Conservation (phyloP, 2,329 filamentous ascomycete species). For the Rhynchosporium agropyri region DNA sequence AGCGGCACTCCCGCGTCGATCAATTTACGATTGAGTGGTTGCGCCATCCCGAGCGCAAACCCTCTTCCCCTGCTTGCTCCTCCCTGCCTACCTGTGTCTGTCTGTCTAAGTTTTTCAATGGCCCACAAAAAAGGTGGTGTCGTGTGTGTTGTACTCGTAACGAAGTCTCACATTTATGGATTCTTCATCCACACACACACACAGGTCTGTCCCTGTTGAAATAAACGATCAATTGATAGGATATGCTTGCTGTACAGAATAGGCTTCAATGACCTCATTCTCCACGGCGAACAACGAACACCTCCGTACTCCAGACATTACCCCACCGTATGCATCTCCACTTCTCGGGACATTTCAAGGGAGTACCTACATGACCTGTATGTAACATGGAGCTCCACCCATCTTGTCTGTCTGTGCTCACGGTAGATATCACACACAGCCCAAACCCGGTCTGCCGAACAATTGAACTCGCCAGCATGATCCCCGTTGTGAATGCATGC, state of each 20-base stretch:
- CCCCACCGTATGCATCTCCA: background rate
- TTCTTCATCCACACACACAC: background rate
- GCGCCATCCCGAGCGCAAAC: constrained; percentile 2
- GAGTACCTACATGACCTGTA: too few relatives aligned
- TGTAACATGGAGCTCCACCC: too few relatives aligned
- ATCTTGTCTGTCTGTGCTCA: too few relatives aligned
- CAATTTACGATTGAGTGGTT: constrained; percentile 10
- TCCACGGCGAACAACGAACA: background rate
- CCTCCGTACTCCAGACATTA: too few relatives aligned
- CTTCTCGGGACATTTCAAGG: too few relatives aligned
- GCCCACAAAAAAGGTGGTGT: too few relatives aligned
- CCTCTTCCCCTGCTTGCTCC: background rate
- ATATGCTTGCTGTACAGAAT: background rate
- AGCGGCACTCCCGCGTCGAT: constrained; percentile 16
- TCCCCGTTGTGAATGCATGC: background rate
- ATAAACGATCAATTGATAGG: background rate
- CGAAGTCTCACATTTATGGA: background rate
- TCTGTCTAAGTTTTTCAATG: too few relatives aligned
- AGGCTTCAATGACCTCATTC: background rate
- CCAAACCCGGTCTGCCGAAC: too few relatives aligned
- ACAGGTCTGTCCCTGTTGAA: background rate
- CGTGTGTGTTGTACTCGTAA: too few relatives aligned
- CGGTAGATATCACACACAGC: too few relatives aligned
- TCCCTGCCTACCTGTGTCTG: background rate
- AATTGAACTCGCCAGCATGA: too few relatives aligned